phyloP scores from a whole-genome alignment of 805 yeast species.

The Yamadazyma tumulicola region DNA sequence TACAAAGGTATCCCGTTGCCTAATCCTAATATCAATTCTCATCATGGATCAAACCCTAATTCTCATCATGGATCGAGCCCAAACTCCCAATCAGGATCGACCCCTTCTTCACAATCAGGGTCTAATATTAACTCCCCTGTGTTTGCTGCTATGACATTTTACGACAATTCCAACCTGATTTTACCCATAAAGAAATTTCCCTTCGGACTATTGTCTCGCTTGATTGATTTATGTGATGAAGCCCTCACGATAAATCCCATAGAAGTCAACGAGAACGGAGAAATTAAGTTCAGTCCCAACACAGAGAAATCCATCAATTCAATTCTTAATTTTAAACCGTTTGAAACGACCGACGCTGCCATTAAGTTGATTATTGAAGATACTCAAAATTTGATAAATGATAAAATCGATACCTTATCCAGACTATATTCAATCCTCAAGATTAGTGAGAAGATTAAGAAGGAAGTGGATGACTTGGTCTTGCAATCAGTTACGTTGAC shows the following conservation, averaged over 20 bases:
- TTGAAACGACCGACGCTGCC: constrained; percentile 63
- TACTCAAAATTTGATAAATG: constrained; percentile 55
- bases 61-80: constrained; percentile 3
- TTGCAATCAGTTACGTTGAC: constrained; percentile 61
- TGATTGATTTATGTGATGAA: constrained; percentile 67
- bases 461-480: constrained; percentile 72
- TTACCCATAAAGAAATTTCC: constrained; percentile 48
- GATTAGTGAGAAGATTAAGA: constrained; percentile 71
- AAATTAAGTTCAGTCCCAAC: constrained; percentile 50
- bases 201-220: constrained; percentile 52
- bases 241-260: constrained; percentile 68
- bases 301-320: constrained; percentile 54
- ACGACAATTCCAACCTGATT: constrained; percentile 14
- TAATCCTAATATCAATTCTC: constrained; percentile 5
- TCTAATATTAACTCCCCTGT: constrained; percentile 2
- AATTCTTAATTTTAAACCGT: constrained; percentile 41
- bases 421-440: constrained; percentile 72
- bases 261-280: constrained; percentile 26
- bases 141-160: constrained; percentile 3
- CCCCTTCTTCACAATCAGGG: not conserved
- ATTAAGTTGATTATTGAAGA: constrained; percentile 61
- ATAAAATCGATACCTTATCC: constrained; percentile 65
- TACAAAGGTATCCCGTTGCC: constrained; percentile 61
- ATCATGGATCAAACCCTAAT: not conserved
- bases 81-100: not conserved